Evolutionary conservation across 768 basidiomycete species (phyloP).

Genomic region (Leccinum longicurvipes): DNA sequence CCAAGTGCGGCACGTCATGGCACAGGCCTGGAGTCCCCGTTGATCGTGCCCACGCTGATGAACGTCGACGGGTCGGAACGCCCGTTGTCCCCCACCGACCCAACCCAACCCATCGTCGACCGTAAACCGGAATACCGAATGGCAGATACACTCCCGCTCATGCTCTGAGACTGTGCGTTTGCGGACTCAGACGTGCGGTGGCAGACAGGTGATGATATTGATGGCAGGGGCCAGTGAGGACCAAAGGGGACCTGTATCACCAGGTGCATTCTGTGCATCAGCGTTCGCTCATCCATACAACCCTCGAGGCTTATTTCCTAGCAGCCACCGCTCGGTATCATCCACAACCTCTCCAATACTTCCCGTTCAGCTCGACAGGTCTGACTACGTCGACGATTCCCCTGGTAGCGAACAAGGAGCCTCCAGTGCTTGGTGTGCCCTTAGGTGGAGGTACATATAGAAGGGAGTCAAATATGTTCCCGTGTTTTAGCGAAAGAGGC

Average conservation of each 20-base stretch:
- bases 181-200: slow-evolving; percentile 63
- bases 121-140: slow-evolving; percentile 89
- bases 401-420: slow-evolving; percentile 9
- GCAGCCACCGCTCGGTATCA: slow-evolving; percentile 53
- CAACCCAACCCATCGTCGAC: slow-evolving; percentile 49
- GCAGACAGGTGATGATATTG: slow-evolving; percentile 48
- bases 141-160: slow-evolving; percentile 86
- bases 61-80: slow-evolving; percentile 48
- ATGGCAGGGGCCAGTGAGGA: slow-evolving; percentile 24
- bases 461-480: slow-evolving; percentile 61
- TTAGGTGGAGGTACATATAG: slow-evolving; percentile 70
- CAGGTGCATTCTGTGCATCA: slow-evolving; percentile 51
- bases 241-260: slow-evolving; percentile 43
- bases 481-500: slow-evolving; percentile 60
- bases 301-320: slow-evolving; percentile 65
- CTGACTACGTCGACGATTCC: slow-evolving; percentile 20
- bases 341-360: slow-evolving; percentile 34
- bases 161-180: slow-evolving; percentile 90
- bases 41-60: slow-evolving; percentile 69
- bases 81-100: neutral
- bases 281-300: slow-evolving; percentile 61
- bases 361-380: slow-evolving; percentile 35
- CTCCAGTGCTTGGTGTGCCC: slow-evolving; percentile 46
- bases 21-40: slow-evolving; percentile 72
- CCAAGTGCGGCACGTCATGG: slow-evolving; percentile 94